These are phyloP conservation scores for Diversispora eburnea DNA, from an alignment of 192 early-diverging fungal genomes.

Conservation along the genomic window DNA sequence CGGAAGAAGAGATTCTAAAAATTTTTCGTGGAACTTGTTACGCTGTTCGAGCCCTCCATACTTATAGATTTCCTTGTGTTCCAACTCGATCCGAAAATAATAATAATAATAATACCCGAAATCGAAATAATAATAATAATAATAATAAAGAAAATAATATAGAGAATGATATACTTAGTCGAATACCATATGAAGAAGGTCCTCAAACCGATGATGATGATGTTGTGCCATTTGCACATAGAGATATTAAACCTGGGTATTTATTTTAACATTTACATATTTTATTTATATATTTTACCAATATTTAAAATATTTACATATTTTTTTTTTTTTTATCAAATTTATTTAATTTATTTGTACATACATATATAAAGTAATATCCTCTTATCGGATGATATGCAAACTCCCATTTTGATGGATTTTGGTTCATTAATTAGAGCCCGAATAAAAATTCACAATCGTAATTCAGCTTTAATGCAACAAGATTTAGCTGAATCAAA, in stretches of 20 bases:
- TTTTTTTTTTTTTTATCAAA: not conserved
- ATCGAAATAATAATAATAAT: not conserved
- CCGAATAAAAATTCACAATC: slow-evolving; percentile 48
- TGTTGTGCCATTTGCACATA: slow-evolving; percentile 58
- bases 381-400: slow-evolving; percentile 60
- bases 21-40: slow-evolving; percentile 59
- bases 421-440: slow-evolving; percentile 67
- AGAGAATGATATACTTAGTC: not conserved
- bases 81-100: slow-evolving; percentile 34
- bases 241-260: slow-evolving; percentile 72
- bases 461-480: slow-evolving; percentile 59
- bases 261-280: not conserved
- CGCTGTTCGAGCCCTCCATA: slow-evolving; percentile 55
- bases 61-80: slow-evolving; percentile 45
- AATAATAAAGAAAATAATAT: not conserved
- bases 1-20: slow-evolving; percentile 54
- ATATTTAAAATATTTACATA: slow-evolving; percentile 1
- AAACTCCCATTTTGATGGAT: slow-evolving; percentile 72
- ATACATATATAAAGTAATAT: slow-evolving; percentile 47
- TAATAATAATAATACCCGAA: not conserved
- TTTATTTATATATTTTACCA: too few species aligned
- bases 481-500: slow-evolving; percentile 70
- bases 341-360: not conserved
- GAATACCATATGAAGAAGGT: slow-evolving; percentile 2
- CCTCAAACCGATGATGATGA: slow-evolving; percentile 34